Conservation (phyloP, 805 yeast species). For the Ogataea minuta region DNA sequence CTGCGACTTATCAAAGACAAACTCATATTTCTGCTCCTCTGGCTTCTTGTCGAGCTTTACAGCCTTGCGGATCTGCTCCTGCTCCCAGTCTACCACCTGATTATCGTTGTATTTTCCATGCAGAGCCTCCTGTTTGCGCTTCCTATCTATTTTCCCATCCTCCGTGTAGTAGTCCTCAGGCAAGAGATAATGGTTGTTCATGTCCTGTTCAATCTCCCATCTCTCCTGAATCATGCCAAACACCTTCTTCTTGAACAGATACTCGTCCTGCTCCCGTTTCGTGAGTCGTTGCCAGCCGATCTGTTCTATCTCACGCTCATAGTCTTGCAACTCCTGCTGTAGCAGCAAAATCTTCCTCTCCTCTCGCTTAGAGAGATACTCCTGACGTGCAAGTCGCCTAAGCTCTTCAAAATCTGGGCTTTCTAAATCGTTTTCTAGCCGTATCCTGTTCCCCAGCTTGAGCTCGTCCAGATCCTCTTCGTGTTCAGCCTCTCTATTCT, state of each 20-base stretch:
- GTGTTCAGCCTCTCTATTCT: not conserved
- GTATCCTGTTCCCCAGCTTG: constrained; percentile 7
- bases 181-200: constrained; percentile 39
- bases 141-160: constrained; percentile 51
- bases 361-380: constrained; percentile 48
- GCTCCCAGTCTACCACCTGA: constrained; percentile 47
- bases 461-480: constrained; percentile 6
- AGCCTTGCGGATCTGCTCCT: constrained; percentile 18
- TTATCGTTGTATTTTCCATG: constrained; percentile 35
- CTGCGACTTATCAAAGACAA: constrained; percentile 69
- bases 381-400: constrained; percentile 47
- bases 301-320: constrained; percentile 47
- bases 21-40: constrained; percentile 56
- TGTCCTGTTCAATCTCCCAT: constrained; percentile 29
- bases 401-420: constrained; percentile 29
- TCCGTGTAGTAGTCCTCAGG: constrained; percentile 58
- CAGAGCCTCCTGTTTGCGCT: constrained; percentile 52
- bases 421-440: constrained; percentile 11
- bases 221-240: constrained; percentile 43
- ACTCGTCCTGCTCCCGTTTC: constrained; percentile 48
- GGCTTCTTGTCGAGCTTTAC: constrained; percentile 8
- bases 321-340: constrained; percentile 45
- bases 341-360: constrained; percentile 43
- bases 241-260: constrained; percentile 49
- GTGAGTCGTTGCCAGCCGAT: constrained; percentile 57